phyloP scores from a whole-genome alignment of 169 alveolate species.

The Plasmodium relictum region DNA sequence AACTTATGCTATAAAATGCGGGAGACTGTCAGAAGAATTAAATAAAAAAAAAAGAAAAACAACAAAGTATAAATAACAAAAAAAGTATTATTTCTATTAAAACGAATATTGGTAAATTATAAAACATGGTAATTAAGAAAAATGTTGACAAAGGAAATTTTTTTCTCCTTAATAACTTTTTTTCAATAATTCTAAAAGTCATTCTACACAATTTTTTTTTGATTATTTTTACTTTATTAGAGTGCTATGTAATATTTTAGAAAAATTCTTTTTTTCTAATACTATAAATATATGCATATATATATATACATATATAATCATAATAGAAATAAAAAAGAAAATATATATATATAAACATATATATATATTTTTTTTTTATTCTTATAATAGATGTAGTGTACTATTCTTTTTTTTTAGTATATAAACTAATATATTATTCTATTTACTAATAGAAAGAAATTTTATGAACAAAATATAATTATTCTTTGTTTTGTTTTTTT shows the following conservation, averaged over 20 bases:
- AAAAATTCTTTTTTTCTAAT: background rate
- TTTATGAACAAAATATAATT: conserved; percentile 1
- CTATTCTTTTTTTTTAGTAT: background rate
- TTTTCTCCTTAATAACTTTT: background rate
- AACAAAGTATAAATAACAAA: background rate
- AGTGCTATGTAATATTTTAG: conserved; percentile 2
- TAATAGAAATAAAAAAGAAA: background rate
- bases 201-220: conserved; percentile 2
- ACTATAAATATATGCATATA: background rate
- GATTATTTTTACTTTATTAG: background rate
- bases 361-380: background rate
- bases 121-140: background rate
- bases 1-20: conserved; percentile 9
- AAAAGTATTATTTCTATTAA: background rate
- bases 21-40: conserved; percentile 1
- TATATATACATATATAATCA: background rate
- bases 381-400: too few relatives aligned
- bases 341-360: background rate
- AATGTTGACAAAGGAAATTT: background rate
- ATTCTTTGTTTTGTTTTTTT: background rate
- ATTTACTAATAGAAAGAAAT: background rate
- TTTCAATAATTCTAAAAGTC: conserved; percentile 7
- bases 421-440: background rate
- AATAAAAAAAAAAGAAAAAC: conserved; percentile 7
- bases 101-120: background rate